Evolutionary conservation across 495 filamentous ascomycete genomes (phyloP).

Genomic region (Xylaria sp.): DNA sequence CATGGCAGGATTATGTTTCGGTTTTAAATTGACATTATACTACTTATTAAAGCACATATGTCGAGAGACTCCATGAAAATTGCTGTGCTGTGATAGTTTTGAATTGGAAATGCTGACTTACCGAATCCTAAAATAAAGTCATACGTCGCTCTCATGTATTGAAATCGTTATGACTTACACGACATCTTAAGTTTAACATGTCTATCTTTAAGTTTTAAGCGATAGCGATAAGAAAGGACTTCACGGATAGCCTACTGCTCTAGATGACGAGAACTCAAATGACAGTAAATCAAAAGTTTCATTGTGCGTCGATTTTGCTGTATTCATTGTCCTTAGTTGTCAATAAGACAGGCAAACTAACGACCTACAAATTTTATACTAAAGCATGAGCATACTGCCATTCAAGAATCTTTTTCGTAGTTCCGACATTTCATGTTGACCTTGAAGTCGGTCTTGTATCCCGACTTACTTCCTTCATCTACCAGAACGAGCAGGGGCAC

Average conservation of each 20-base stretch:
- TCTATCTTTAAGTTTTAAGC: not conserved
- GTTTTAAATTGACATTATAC: too few species aligned
- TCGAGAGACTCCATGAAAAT: too few species aligned
- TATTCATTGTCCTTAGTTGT: not conserved
- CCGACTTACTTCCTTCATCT: not conserved
- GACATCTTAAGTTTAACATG: not conserved
- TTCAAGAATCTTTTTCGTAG: slow-evolving; percentile 30
- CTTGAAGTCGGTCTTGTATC: slow-evolving; percentile 39
- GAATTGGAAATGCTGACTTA: too few species aligned
- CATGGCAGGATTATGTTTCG: too few species aligned
- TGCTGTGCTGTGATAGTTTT: too few species aligned
- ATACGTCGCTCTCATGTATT: too few species aligned
- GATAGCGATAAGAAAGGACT: too few species aligned
- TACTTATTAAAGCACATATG: too few species aligned
- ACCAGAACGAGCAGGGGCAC: not conserved
- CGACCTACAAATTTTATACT: not conserved
- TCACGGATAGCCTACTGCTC: not conserved
- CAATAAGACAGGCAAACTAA: not conserved
- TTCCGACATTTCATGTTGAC: slow-evolving; percentile 35
- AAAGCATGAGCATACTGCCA: slow-evolving; percentile 24
- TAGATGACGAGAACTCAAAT: not conserved
- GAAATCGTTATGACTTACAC: not conserved
- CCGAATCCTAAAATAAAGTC: too few species aligned
- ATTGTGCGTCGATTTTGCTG: not conserved
- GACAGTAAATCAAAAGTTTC: not conserved